phyloP scores from a whole-genome alignment of 495 filamentous ascomycete species.

The Lasiosphaeriaceae sp. region DNA sequence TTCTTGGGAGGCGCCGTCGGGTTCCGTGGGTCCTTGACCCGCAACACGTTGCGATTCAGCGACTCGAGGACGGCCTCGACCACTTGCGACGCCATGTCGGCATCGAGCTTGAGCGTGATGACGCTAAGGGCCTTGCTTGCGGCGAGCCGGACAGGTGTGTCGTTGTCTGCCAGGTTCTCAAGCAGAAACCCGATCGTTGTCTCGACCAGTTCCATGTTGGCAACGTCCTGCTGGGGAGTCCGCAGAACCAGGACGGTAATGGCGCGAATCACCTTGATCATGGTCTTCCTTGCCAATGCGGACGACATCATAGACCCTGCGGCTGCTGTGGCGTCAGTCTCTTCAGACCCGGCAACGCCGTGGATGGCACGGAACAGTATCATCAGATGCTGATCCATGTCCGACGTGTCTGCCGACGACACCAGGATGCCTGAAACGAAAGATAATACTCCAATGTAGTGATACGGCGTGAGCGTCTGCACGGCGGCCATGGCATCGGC shows the following conservation, averaged over 20 bases:
- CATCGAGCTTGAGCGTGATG: constrained; percentile 70
- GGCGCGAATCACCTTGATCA: constrained; percentile 78
- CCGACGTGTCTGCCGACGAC: constrained; percentile 43
- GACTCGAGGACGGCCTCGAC: constrained; percentile 77
- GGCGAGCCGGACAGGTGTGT: constrained; percentile 83
- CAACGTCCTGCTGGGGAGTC: constrained; percentile 23
- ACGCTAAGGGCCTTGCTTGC: constrained; percentile 91
- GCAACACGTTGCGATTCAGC: constrained; percentile 74
- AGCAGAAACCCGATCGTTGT: constrained; percentile 70
- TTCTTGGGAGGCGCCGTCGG: constrained; percentile 36
- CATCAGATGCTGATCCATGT: constrained; percentile 46
- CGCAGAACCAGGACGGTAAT: constrained; percentile 60
- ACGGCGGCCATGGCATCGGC: constrained; percentile 11
- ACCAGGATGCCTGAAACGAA: constrained; percentile 71
- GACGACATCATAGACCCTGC: constrained; percentile 52
- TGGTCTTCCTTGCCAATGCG: constrained; percentile 70
- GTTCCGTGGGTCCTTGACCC: constrained; percentile 37
- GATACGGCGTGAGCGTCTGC: constrained; percentile 35
- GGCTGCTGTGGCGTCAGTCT: constrained; percentile 26
- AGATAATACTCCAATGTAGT: constrained; percentile 68
- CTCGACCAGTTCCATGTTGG: constrained; percentile 58
- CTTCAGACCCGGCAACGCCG: constrained; percentile 33
- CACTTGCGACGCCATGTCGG: constrained; percentile 76
- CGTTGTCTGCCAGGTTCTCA: constrained; percentile 67
- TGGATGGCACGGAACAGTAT: constrained; percentile 49